Evolutionary conservation across 768 basidiomycete genomes (phyloP).

Genomic region (Phallus indusiatus): DNA sequence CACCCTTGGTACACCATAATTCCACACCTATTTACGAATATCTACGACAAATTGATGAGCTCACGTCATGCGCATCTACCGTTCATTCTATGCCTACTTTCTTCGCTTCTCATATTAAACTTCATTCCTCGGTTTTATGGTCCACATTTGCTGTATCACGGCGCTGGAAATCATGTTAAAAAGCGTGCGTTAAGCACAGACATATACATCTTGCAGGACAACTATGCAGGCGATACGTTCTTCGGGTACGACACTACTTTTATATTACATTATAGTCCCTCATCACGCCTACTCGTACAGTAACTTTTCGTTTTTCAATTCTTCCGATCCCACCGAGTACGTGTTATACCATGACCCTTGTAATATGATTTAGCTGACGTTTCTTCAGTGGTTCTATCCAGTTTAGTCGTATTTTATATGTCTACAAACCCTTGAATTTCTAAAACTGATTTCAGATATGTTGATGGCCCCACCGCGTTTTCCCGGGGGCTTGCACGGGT

Average conservation of each 20-base stretch:
- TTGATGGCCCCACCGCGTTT: constrained; percentile 46
- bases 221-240: constrained; percentile 55
- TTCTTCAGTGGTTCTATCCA: constrained; percentile 50
- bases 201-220: constrained; percentile 60
- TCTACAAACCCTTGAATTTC: constrained; percentile 1
- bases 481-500: constrained; percentile 46
- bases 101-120: background rate
- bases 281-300: background rate
- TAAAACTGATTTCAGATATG: constrained; percentile 39
- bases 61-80: background rate
- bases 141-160: background rate
- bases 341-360: constrained; percentile 14
- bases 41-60: background rate
- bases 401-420: constrained; percentile 35
- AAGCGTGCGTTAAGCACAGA: background rate
- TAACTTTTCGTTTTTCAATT: constrained; percentile 6
- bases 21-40: background rate
- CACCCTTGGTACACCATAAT: too few relatives aligned
- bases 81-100: background rate
- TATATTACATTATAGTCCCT: constrained; percentile 15
- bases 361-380: constrained; percentile 14
- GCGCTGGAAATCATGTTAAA: background rate
- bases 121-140: background rate
- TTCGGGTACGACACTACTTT: constrained; percentile 41
- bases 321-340: constrained; percentile 59